phyloP scores from a whole-genome alignment of 192 early-diverging fungal genomes.

The Coemansia sp. region DNA sequence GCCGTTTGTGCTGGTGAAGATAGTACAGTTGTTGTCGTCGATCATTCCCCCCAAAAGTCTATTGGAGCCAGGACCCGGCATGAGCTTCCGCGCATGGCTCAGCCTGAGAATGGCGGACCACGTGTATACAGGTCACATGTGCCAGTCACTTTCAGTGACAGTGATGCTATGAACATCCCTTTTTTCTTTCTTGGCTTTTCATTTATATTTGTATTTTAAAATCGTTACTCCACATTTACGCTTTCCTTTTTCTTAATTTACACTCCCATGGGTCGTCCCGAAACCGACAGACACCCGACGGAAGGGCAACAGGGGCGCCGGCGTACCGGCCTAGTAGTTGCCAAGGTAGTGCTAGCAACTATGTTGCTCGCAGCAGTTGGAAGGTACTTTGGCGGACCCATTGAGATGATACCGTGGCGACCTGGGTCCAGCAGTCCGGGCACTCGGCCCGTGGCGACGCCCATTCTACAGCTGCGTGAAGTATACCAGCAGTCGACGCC shows the following conservation, averaged over 20 bases:
- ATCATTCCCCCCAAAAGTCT: background rate
- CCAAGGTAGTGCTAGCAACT: slow-evolving; percentile 2
- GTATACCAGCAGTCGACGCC: slow-evolving; percentile 53
- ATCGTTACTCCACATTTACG: background rate
- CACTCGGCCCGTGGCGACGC: slow-evolving; percentile 12
- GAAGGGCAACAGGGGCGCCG: background rate
- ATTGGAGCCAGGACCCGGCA: background rate
- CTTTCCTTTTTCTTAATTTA: background rate
- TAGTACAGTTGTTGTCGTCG: background rate
- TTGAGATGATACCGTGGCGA: slow-evolving; percentile 38
- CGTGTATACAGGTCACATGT: slow-evolving; percentile 11
- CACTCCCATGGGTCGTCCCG: background rate
- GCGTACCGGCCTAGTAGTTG: background rate
- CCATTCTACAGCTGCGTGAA: slow-evolving; percentile 39
- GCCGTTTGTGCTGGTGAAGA: background rate
- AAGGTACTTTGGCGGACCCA: slow-evolving; percentile 26
- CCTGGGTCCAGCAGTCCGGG: slow-evolving; percentile 10
- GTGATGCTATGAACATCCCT: background rate
- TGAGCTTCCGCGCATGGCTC: background rate
- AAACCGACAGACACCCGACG: background rate
- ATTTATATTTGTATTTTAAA: background rate
- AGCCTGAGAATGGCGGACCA: background rate
- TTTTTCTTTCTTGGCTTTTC: background rate
- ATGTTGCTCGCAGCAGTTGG: slow-evolving; percentile 15
- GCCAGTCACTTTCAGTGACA: slow-evolving; percentile 2